Base-by-base conservation (phyloP, 192 early-diverging fungal species). In the Backusella tarrabulga region DNA sequence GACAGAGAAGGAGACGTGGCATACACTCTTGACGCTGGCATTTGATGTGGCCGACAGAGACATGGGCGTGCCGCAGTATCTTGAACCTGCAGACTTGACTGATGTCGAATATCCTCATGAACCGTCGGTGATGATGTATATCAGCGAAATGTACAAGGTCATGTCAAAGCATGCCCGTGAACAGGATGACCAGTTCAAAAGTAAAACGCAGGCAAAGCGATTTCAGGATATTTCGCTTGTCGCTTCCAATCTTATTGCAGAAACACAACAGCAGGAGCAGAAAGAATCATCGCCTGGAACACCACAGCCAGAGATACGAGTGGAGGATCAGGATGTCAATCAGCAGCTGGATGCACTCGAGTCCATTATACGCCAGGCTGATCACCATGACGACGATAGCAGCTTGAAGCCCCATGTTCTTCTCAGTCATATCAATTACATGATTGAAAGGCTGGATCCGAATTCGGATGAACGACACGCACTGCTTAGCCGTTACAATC, bases 81-180 rank as follows among this genome's bases (percentile, higher is more conserved):
- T 88, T 19, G 87, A 88, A 14, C 79, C 84, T 0, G 81, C 81
- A 7, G 87, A 88, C 71, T 54, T 88, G 34, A 74, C 79, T 12
- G 83, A 81, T 52, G 82, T 86, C 3, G 87, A 88, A 71, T 85
- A 76, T n/a, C 87, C 87, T 5, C 85, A 88, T 66, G 87, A 88
- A 75, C 78, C 85, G n/a, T 84, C 82, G 23, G 79, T 88, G 3
- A 86, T 88, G 85, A 84, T 86, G 67, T 88, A 88, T 63, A 79
- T 88, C 15, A 83, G 80, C 11, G 85, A 86, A 70, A 86, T 82
- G 34, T 86, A 88, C 38, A 81, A 85, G 15, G 74, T 81, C 54
- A 88, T 88, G 85, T 85, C 85, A 41, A 40, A 50, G 17, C 17
- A 46, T 50, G 29, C 56, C 29, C 56, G 56, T 11, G 23, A 63